Percentiles rank a stretch among this genome's conserved stretches.
phyloP scores from a whole-genome alignment of 2,329 filamentous ascomycete species.

The Rhexocercosporidium sp. region DNA sequence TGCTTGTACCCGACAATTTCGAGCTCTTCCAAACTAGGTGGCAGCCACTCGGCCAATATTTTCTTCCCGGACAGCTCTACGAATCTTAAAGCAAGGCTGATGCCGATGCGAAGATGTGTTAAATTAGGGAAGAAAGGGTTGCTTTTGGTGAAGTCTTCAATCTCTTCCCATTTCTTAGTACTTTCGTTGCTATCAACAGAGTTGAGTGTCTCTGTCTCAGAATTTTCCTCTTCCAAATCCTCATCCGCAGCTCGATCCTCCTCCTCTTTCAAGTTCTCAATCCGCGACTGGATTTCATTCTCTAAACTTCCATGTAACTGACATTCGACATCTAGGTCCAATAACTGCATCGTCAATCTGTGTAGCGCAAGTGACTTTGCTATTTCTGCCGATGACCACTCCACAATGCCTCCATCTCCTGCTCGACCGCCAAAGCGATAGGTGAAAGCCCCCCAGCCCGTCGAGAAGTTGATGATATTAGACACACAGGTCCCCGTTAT shows the following conservation, averaged over 20 bases:
- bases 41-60: conserved; percentile 11
- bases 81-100: conserved; percentile 12
- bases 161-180: neutral
- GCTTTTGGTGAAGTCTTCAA: neutral
- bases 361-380: neutral
- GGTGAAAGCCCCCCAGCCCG: neutral
- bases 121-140: conserved; percentile 10
- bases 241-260: neutral
- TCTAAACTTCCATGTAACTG: neutral
- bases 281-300: neutral
- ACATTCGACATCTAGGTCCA: neutral
- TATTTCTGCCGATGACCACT: neutral
- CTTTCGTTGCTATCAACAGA: neutral
- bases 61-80: conserved; percentile 2
- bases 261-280: neutral
- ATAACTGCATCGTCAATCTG: neutral
- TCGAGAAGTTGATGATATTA: conserved; percentile 7
- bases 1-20: conserved; percentile 4
- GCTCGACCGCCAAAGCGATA: conserved; percentile 12
- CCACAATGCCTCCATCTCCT: neutral
- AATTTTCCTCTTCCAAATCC: neutral
- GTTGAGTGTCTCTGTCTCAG: neutral
- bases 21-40: conserved; percentile 11
- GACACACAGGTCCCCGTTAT: neutral
- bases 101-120: conserved; percentile 1